Evolutionary conservation across 2,329 filamentous ascomycete genomes (phyloP), one percentile per base, ranked within the genome.

Genomic region (Sclerotinia sclerotiorum): DNA sequence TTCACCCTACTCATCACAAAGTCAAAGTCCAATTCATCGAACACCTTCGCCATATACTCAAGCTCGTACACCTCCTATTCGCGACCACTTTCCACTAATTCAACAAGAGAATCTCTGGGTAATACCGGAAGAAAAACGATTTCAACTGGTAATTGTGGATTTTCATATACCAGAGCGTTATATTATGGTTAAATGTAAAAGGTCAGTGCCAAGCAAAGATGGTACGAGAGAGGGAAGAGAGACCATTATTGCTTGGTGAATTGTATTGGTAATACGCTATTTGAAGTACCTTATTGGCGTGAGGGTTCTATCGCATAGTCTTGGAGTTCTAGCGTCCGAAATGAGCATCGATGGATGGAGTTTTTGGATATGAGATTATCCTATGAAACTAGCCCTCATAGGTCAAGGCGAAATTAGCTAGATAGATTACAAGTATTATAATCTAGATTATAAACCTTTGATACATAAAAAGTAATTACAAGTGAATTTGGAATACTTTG

Each of bases 231-330:
- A 74, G 51, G 72, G 72, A 49, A 71, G 72, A 63, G 73, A 76
- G 55, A 73, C 69, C 1, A 68, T 75, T 35, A 72, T 77, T 64
- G 72, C 72, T 56, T 77, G 76, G 76, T 76, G 65, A 71, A n/a
- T 29, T 4, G 19, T 10, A 7, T 27, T 44, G 21, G n/a, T 7
- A 17, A 21, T n/a, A 24, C 6, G 2, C n/a, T 27, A 54, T 10
- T 24, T 32, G 35, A 39, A 51, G n/a, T 51, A 15, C 21, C 8
- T 15, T 3, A 39, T 35, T 10, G 35, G 35, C 32, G 32, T 24
- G 19, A 17, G 11, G 44, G 13, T 10, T 49, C 32, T 49, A 6
- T 35, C 13, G 27, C 42, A 61, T 61, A n/a, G 57, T 35, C 11
- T 17, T 17, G 44, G 29, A 49, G 27, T 49, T 62, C 44, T 49